Percentiles rank a stretch among this genome's conserved stretches.
These are phyloP conservation scores for Aureobasidium zeae DNA, from an alignment of 2,329 filamentous ascomycete genomes.

Conservation along the genomic window DNA sequence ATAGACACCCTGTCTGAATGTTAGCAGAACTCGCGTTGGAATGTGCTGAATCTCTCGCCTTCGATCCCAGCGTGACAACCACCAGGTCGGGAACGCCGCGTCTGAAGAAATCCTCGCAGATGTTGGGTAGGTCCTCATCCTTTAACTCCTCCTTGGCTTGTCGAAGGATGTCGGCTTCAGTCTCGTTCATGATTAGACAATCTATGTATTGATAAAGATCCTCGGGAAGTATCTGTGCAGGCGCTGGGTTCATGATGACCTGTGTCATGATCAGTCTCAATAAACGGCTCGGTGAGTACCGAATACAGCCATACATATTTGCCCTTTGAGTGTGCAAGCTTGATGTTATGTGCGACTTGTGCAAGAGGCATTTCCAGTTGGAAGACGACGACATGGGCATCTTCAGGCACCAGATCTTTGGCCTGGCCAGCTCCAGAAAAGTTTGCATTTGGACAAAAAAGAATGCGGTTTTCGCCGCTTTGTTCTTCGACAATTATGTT, in stretches of 20 bases:
- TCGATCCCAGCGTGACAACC: slow-evolving; percentile 73
- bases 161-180: slow-evolving; percentile 67
- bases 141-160: slow-evolving; percentile 31
- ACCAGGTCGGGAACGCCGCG: slow-evolving; percentile 68
- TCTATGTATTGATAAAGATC: slow-evolving; percentile 58
- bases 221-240: slow-evolving; percentile 57
- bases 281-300: not conserved
- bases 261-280: slow-evolving; percentile 16
- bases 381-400: slow-evolving; percentile 36
- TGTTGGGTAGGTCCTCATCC: slow-evolving; percentile 19
- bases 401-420: slow-evolving; percentile 31
- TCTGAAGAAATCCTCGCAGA: slow-evolving; percentile 48
- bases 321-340: slow-evolving; percentile 22
- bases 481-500: slow-evolving; percentile 42
- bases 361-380: slow-evolving; percentile 40
- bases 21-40: not conserved
- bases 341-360: slow-evolving; percentile 30
- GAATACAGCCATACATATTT: slow-evolving; percentile 21
- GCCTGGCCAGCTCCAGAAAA: slow-evolving; percentile 27
- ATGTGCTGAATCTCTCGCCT: slow-evolving; percentile 38
- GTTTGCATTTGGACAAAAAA: slow-evolving; percentile 42
- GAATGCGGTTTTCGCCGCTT: slow-evolving; percentile 41
- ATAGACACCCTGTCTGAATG: slow-evolving; percentile 26
- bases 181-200: slow-evolving; percentile 85
- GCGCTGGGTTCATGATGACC: slow-evolving; percentile 76